Base-by-base conservation (phyloP, 371 early-diverging fungal genomes). In the Rhizopus microsporus region DNA sequence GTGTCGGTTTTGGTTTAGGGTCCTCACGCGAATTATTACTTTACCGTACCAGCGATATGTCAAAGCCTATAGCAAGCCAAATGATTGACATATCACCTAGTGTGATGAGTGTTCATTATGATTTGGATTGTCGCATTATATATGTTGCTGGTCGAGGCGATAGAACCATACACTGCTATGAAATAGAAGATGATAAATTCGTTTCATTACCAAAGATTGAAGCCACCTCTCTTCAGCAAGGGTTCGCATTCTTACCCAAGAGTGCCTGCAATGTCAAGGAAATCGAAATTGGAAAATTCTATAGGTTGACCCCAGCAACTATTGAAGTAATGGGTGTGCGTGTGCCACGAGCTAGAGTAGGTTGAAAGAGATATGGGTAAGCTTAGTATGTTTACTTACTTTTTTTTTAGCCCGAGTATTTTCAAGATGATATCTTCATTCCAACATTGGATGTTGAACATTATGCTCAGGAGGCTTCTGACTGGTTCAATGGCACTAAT, bases 401-500 rank as follows among this genome's bases (percentile, higher is more conserved):
- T 40, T 45, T 32, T 55, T 52, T 35, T 39, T 52, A 87, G 75
- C 87, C 84, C 35, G 92, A 93, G 55, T 90, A 68, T 46, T 93
- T 95, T 67, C 94, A 95, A 69, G 94, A 95, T 62, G 93, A 93
- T 46, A 65, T 95, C 12, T 95, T 83, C 72, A 79, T 88, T 0
- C 82, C 77, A 29, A 90, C 93, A 0, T 51, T 63, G 0, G 89
- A 89, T 62, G 61, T 67, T 3, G 81, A 78, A 39, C 67, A 72
- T 8, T 65, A 89, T 0, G 58, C 80, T 0, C 65, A 89, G 47
- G 63, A 70, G 13, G 78, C 87, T 0, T 62, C 48, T 0, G 78
- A 72, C 8, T 93, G 91, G 90, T 71, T 85, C 45, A 70, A 58
- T 23, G 82, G 83, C 8, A 57, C 67, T 10, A 57, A 65, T 35